Percentiles rank a stretch among this genome's conserved stretches.
These are phyloP conservation scores for Ilyonectria robusta DNA, from an alignment of 2,329 filamentous ascomycete genomes.

Conservation along the genomic window DNA sequence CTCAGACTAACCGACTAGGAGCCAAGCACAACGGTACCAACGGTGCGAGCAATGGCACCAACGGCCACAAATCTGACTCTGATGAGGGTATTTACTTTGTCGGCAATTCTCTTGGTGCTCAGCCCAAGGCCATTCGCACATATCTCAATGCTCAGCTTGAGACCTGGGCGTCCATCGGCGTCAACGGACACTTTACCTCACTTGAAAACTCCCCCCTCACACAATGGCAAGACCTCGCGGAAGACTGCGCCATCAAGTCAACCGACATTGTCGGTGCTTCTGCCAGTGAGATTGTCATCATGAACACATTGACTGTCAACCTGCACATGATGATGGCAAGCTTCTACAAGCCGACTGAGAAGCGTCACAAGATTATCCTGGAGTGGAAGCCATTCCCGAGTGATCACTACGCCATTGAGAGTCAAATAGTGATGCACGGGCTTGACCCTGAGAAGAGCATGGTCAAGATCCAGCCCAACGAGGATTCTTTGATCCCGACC, in stretches of 20 bases:
- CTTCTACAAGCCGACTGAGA: conserved; percentile 81
- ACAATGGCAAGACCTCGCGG: conserved; percentile 85
- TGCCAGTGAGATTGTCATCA: conserved; percentile 83
- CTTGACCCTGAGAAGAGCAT: conserved; percentile 77
- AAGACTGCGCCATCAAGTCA: conserved; percentile 78
- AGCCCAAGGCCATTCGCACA: conserved; percentile 77
- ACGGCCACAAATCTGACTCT: conserved; percentile 48
- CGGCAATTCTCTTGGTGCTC: conserved; percentile 90
- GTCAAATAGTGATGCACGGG: conserved; percentile 81
- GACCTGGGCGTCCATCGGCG: conserved; percentile 88
- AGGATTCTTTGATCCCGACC: conserved; percentile 75
- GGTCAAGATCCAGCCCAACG: conserved; percentile 79
- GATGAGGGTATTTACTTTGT: conserved; percentile 80
- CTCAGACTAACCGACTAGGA: conserved; percentile 24
- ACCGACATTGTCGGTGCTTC: conserved; percentile 82
- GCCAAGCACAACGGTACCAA: conserved; percentile 35
- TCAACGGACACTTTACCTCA: conserved; percentile 84
- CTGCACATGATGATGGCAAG: conserved; percentile 86
- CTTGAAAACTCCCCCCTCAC: conserved; percentile 77
- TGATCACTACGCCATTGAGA: conserved; percentile 88
- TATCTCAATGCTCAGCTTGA: conserved; percentile 81
- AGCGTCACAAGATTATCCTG: conserved; percentile 83
- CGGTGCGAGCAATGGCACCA: conserved; percentile 25
- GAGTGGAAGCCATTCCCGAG: conserved; percentile 93
- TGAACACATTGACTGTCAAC: conserved; percentile 89